Base-by-base conservation (phyloP, 345 rosid species). In the Pelargonium nanum region DNA sequence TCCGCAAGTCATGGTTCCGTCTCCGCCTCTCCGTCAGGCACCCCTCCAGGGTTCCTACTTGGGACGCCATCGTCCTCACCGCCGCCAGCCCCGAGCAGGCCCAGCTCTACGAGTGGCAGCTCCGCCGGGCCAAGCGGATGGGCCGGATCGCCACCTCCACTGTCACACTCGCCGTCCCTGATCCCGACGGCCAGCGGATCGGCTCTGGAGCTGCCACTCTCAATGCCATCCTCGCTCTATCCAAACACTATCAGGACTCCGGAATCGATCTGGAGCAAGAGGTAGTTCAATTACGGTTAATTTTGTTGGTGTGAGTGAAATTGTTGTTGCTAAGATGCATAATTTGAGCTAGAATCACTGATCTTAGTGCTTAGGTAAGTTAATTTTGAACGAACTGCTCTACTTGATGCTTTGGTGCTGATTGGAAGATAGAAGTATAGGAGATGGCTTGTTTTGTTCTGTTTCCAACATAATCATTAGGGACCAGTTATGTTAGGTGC, bases 61-160 rank as follows among this genome's bases (percentile, higher is more conserved):
- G 99, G 99, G 97, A 93, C 62, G 97, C 92, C 40, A 80, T 93
- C 34, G 78, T 87, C n/a, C 91, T 93, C 70, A 87, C 97, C 0
- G 96, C 99, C 0, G 97, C 99, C 64, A 93, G 99, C 72, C 99
- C 97, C 25, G 91, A 93, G 72, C 97, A 93, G 66, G 97, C 96
- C 24, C 76, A 81, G 76, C 84, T 93, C 4, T 93, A 89, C 60
- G 76, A 93, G 4, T 93, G 96, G 96, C 99, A 89, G 79, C 97
- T 89, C 74, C 63, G 62, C 2, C 77, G 99, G 19, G 94, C 99
- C 48, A 85, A 84, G 67, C 85, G 94, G 1, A 71, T 84, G 70
- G 97, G 94, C 56, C 84, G 99, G 30, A 89, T 93, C 28, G 81
- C 97, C 62, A 9, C 61, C 72, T 81, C 86, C 67, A 93, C 99